These are phyloP conservation scores for Arthrinium phaeospermum DNA, from an alignment of 2,329 filamentous ascomycete genomes.

Conservation along the genomic window DNA sequence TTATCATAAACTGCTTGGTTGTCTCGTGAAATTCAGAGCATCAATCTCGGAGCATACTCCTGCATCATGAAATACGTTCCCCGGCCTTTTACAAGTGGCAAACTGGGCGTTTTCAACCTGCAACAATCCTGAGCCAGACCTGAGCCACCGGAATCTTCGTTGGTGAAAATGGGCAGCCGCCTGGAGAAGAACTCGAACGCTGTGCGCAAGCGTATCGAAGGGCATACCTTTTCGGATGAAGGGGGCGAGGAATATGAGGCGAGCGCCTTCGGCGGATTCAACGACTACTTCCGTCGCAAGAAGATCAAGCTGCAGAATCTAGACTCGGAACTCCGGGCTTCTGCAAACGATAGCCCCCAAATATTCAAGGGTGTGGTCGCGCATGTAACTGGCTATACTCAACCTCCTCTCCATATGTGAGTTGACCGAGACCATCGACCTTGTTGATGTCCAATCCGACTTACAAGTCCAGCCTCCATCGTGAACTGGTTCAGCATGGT, in stretches of 20 bases:
- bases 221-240: conserved; percentile 78
- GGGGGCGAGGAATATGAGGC: conserved; percentile 88
- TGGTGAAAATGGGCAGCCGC: conserved; percentile 59
- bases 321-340: conserved; percentile 78
- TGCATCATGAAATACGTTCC: background rate
- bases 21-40: background rate
- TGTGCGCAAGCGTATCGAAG: conserved; percentile 66
- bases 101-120: background rate
- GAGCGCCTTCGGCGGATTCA: conserved; percentile 87
- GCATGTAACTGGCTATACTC: conserved; percentile 95
- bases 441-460: conserved; percentile 10
- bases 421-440: conserved; percentile 30
- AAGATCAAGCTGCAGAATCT: conserved; percentile 97
- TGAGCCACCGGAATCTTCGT: background rate
- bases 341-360: conserved; percentile 71
- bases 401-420: conserved; percentile 83
- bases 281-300: conserved; percentile 92
- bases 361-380: conserved; percentile 92
- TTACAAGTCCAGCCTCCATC: conserved; percentile 66
- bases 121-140: background rate
- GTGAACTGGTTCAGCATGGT: conserved; percentile 88
- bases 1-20: background rate
- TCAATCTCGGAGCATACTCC: background rate
- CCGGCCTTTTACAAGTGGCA: background rate
- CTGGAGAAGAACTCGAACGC: conserved; percentile 68